Evolutionary conservation across 371 early-diverging fungal species (phyloP).

Genomic region (Mortierella polycephala): DNA sequence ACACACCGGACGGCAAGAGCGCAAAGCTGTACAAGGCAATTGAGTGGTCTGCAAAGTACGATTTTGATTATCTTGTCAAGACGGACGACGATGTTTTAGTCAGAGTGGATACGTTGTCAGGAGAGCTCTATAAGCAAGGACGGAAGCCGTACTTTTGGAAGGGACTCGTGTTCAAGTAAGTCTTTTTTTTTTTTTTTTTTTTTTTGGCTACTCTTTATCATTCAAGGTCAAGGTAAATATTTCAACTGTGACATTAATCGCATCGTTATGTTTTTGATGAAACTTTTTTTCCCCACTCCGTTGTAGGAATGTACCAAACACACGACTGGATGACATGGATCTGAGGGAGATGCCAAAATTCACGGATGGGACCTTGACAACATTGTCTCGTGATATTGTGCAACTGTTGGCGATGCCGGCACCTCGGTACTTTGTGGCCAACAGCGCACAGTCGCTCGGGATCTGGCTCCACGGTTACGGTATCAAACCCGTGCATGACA

Average conservation of each 20-base stretch:
- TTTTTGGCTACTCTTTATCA: background rate
- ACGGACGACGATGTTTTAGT: conserved; percentile 54
- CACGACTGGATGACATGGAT: conserved; percentile 51
- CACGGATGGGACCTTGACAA: conserved; percentile 69
- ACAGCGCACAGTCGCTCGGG: conserved; percentile 69
- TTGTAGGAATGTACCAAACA: conserved; percentile 62
- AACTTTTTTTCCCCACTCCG: background rate
- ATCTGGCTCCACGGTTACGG: conserved; percentile 70
- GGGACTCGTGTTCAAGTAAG: conserved; percentile 69
- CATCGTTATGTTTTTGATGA: background rate
- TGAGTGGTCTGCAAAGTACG: conserved; percentile 65
- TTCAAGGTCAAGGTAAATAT: too few species aligned
- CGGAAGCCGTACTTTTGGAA: conserved; percentile 48
- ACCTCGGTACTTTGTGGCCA: conserved; percentile 65
- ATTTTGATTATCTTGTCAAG: conserved; percentile 63
- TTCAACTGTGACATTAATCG: too few species aligned
- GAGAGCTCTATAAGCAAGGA: conserved; percentile 48
- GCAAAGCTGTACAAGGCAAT: conserved; percentile 64
- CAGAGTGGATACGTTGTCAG: conserved; percentile 44
- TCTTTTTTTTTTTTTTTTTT: background rate
- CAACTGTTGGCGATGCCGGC: conserved; percentile 63
- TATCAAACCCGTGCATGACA: conserved; percentile 65
- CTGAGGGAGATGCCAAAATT: conserved; percentile 54
- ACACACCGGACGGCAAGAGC: conserved; percentile 62
- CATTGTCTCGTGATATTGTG: conserved; percentile 67